phyloP scores from a whole-genome alignment of 2,329 filamentous ascomycete species.

The Fusarium redolens region DNA sequence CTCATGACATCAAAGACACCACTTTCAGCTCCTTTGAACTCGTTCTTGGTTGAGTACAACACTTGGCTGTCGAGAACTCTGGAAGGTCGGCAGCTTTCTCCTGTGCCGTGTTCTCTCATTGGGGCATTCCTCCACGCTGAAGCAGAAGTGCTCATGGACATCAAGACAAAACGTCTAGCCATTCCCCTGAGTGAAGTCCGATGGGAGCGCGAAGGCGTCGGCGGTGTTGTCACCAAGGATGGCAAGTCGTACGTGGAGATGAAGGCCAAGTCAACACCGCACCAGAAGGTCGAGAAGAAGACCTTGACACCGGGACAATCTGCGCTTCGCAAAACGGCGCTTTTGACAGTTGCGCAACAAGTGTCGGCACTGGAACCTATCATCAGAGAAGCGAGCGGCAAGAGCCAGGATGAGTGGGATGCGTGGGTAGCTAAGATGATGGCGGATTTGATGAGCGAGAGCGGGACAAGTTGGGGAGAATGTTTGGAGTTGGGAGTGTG shows the following conservation, averaged over 20 bases:
- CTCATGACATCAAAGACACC: constrained; percentile 85
- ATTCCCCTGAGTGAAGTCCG: constrained; percentile 86
- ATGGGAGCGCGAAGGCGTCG: constrained; percentile 84
- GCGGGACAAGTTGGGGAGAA: constrained; percentile 83
- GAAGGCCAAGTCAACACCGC: constrained; percentile 58
- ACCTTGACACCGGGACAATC: constrained; percentile 75
- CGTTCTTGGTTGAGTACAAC: constrained; percentile 86
- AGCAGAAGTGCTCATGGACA: constrained; percentile 74
- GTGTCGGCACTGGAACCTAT: constrained; percentile 88
- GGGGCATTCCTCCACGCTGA: constrained; percentile 85
- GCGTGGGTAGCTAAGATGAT: constrained; percentile 90
- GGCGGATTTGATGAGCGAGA: constrained; percentile 81
- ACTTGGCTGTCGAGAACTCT: constrained; percentile 82
- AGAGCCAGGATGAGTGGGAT: constrained; percentile 93
- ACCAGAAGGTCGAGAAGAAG: constrained; percentile 56
- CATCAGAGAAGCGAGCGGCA: constrained; percentile 83
- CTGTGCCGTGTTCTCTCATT: constrained; percentile 82
- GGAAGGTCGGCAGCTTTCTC: constrained; percentile 74
- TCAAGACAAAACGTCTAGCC: constrained; percentile 82
- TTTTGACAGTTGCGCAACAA: constrained; percentile 83
- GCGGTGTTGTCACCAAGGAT: constrained; percentile 70
- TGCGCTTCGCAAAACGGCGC: constrained; percentile 81
- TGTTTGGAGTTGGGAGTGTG: constrained; percentile 89
- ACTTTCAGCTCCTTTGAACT: constrained; percentile 82
- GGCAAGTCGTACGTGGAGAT: constrained; percentile 70